These are phyloP conservation scores for Fraxinus excelsior DNA, from an alignment of 257 asterid species.

Conservation along the genomic window DNA sequence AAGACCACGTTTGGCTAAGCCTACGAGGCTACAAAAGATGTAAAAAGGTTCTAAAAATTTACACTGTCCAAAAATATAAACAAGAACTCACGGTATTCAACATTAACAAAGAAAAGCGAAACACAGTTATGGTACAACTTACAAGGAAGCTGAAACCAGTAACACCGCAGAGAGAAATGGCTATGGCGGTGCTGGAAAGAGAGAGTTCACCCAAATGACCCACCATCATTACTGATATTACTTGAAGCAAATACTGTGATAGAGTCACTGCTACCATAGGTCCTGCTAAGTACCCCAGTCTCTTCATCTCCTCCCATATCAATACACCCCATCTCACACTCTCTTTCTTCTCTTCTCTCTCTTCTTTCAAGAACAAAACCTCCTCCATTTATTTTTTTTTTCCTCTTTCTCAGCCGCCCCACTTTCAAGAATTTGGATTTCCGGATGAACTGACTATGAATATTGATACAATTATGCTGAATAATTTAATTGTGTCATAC, in stretches of 20 bases:
- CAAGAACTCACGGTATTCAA: too few species aligned
- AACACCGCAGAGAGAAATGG: constrained; percentile 66
- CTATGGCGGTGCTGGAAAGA: constrained; percentile 77
- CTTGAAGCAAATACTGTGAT: constrained; percentile 48
- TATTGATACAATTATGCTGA: too few species aligned
- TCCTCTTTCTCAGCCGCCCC: background rate
- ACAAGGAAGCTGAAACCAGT: constrained; percentile 80
- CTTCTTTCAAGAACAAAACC: constrained; percentile 44
- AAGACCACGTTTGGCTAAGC: too few species aligned
- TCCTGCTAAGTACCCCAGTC: constrained; percentile 65
- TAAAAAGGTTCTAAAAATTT: background rate
- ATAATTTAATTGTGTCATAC: too few species aligned
- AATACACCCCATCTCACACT: constrained; percentile 35
- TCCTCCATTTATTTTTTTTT: constrained; percentile 50
- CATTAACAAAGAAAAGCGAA: background rate
- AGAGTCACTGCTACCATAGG: constrained; percentile 78
- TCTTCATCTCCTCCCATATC: constrained; percentile 58
- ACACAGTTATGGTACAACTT: constrained; percentile 14
- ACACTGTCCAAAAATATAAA: too few species aligned
- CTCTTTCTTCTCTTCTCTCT: constrained; percentile 17
- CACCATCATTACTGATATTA: constrained; percentile 65
- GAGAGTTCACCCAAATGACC: constrained; percentile 77
- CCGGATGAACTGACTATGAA: background rate
- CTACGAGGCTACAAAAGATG: too few species aligned
- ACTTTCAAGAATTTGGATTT: background rate